Percentiles rank a stretch among this genome's conserved stretches.
phyloP scores from a whole-genome alignment of 352 stramenopile genomes.

The Pythium periplocum region DNA sequence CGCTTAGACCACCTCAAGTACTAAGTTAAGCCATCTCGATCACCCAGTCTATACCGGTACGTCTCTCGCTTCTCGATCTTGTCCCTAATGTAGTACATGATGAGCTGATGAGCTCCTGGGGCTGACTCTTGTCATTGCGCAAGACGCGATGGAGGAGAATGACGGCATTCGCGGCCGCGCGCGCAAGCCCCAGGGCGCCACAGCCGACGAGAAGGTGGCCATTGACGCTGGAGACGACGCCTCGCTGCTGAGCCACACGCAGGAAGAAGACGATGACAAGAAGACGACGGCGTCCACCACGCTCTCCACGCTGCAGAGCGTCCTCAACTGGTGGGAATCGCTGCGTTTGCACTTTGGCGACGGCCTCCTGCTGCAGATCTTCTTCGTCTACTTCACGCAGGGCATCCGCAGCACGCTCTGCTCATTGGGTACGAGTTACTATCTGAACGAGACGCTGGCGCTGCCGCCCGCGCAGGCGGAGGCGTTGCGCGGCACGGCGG shows the following conservation, averaged over 20 bases:
- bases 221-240: slow-evolving; percentile 3
- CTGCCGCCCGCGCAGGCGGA: slow-evolving; percentile 61
- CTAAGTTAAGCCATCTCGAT: no score
- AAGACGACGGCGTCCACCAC: slow-evolving; percentile 13
- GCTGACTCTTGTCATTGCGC: no score
- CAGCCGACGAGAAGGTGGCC: slow-evolving; percentile 9
- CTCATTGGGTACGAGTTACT: slow-evolving; percentile 75
- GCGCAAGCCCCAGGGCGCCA: slow-evolving; percentile 30
- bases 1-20: no score
- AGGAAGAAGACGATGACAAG: slow-evolving; percentile 7
- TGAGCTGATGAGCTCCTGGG: no score
- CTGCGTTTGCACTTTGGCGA: slow-evolving; percentile 67
- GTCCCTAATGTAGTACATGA: no score
- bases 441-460: slow-evolving; percentile 70
- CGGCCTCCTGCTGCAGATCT: slow-evolving; percentile 67
- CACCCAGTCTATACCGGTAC: no score
- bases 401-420: slow-evolving; percentile 71
- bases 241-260: slow-evolving; percentile 6
- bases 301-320: slow-evolving; percentile 26
- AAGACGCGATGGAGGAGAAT: neutral
- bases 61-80: no score
- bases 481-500: slow-evolving; percentile 51
- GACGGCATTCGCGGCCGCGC: slow-evolving; percentile 59
- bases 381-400: slow-evolving; percentile 84
- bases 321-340: slow-evolving; percentile 52